Percentiles rank a stretch among this genome's conserved stretches.
phyloP scores from a whole-genome alignment of 352 stramenopile species.

The Thalassiosira exigua region DNA sequence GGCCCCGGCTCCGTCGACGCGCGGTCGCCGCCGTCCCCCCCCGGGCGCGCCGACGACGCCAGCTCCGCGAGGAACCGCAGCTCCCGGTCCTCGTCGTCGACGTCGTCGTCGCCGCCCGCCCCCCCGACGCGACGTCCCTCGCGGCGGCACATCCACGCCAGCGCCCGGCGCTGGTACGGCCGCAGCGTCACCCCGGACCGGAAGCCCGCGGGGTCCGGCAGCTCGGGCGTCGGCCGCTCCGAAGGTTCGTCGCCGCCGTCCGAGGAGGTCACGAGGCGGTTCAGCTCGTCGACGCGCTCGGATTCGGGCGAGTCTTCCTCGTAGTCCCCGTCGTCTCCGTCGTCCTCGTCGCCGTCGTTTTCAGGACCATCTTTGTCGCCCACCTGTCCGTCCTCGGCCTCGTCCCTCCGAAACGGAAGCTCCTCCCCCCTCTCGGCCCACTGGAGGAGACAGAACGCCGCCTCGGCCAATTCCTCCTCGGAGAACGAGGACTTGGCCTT shows the following conservation, averaged over 20 bases:
- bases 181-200: slow-evolving; percentile 52
- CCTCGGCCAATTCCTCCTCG: slow-evolving; percentile 43
- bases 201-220: slow-evolving; percentile 66
- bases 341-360: slow-evolving; percentile 12
- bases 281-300: slow-evolving; percentile 43
- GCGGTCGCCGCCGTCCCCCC: background rate
- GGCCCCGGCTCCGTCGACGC: slow-evolving; percentile 9
- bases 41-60: slow-evolving; percentile 18
- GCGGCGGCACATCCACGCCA: slow-evolving; percentile 80
- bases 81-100: slow-evolving; percentile 45
- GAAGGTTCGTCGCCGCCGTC: slow-evolving; percentile 1
- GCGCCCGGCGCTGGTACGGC: slow-evolving; percentile 76
- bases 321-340: slow-evolving; percentile 31
- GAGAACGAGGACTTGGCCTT: slow-evolving; percentile 18
- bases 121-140: slow-evolving; percentile 46
- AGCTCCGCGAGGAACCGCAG: slow-evolving; percentile 69
- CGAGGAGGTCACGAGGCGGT: slow-evolving; percentile 30
- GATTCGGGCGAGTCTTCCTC: slow-evolving; percentile 28
- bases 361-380: slow-evolving; percentile 10
- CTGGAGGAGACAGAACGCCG: slow-evolving; percentile 80
- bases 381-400: background rate
- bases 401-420: slow-evolving; percentile 10
- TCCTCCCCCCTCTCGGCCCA: slow-evolving; percentile 79
- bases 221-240: slow-evolving; percentile 46
- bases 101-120: slow-evolving; percentile 20